Conservation (phyloP, 495 filamentous ascomycete species). For the Xylaria cubensis region DNA sequence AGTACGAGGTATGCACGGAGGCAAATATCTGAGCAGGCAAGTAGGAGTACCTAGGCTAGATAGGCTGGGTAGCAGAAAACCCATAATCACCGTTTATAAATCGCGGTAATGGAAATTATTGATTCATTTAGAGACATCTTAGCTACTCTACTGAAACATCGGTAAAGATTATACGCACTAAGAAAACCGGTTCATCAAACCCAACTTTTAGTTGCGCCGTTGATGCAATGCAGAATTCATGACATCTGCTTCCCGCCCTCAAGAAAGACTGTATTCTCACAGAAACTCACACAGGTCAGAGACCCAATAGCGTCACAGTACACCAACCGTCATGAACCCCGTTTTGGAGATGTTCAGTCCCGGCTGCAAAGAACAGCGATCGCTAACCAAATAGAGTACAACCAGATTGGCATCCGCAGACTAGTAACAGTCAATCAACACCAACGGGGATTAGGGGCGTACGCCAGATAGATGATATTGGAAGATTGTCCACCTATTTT, state of each 20-base stretch:
- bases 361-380: conserved; percentile 27
- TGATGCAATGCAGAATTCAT: conserved; percentile 54
- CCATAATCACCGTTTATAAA: neutral
- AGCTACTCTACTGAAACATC: neutral
- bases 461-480: conserved; percentile 25
- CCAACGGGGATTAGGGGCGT: conserved; percentile 16
- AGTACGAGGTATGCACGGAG: neutral
- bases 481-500: conserved; percentile 50
- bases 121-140: conserved; percentile 15
- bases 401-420: conserved; percentile 40
- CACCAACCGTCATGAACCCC: conserved; percentile 21
- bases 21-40: neutral
- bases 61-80: neutral
- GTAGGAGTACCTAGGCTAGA: no score
- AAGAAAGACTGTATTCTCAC: conserved; percentile 45
- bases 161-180: conserved; percentile 11
- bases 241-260: conserved; percentile 47
- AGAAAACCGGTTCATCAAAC: conserved; percentile 26
- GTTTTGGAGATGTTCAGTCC: conserved; percentile 1
- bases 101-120: neutral
- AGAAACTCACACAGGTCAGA: conserved; percentile 50
- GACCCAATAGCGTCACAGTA: conserved; percentile 33
- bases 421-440: conserved; percentile 39
- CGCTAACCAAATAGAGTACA: conserved; percentile 38
- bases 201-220: conserved; percentile 41